A percentile compares a stretch with the other conserved stretches of the same genome.
These are phyloP conservation scores for Clarireedia homoeocarpa DNA, from an alignment of 2,329 filamentous ascomycete genomes.

Conservation along the genomic window DNA sequence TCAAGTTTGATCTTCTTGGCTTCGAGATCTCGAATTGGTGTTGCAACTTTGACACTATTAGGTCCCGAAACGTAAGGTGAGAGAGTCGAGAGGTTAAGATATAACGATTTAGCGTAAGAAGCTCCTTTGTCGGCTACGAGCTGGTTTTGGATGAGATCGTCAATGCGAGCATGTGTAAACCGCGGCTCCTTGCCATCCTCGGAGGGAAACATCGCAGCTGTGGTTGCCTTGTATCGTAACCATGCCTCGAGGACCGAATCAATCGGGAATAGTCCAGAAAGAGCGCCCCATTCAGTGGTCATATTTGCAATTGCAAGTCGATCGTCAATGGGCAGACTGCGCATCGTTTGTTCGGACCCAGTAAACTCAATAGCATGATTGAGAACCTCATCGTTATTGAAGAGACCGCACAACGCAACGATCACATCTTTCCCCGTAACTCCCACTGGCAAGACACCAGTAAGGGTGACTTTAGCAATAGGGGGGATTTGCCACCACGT, in stretches of 20 bases:
- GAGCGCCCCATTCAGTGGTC: conserved; percentile 74
- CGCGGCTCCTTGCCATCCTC: conserved; percentile 41
- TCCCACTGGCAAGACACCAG: conserved; percentile 64
- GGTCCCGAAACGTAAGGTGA: conserved; percentile 81
- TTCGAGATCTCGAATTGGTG: conserved; percentile 66
- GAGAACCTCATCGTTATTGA: conserved; percentile 79
- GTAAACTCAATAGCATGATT: conserved; percentile 89
- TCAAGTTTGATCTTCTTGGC: conserved; percentile 67
- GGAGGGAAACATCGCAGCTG: conserved; percentile 51
- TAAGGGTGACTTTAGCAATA: conserved; percentile 71
- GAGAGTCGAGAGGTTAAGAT: conserved; percentile 74
- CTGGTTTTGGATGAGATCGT: conserved; percentile 61
- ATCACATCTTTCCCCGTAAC: conserved; percentile 95
- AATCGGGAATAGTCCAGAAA: conserved; percentile 71
- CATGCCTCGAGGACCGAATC: conserved; percentile 65
- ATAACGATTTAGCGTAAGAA: conserved; percentile 74
- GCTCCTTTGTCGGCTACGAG: conserved; percentile 68
- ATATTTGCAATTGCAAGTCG: conserved; percentile 72
- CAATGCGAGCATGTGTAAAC: conserved; percentile 66
- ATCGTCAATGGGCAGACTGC: conserved; percentile 63
- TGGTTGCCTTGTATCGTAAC: conserved; percentile 70
- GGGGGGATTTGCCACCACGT: conserved; percentile 91
- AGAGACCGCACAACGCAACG: conserved; percentile 76
- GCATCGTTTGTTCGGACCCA: conserved; percentile 70
- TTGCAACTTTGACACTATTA: conserved; percentile 84